Base-by-base conservation (phyloP, 352 stramenopile species). In the Stramenopiles sp. region DNA sequence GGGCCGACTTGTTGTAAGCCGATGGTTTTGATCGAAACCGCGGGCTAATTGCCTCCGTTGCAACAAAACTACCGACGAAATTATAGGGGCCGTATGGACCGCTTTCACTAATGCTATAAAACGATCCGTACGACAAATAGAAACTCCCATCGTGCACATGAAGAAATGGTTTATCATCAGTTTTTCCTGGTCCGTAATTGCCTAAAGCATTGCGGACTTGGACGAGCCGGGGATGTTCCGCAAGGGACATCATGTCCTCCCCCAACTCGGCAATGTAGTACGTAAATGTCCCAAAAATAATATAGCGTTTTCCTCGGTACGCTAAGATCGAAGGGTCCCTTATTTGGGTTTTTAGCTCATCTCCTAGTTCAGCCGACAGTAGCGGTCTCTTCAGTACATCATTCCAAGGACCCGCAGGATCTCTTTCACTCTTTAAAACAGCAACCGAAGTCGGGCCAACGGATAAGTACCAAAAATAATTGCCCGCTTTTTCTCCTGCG, bases 381-480 rank as follows among this genome's bases (percentile, higher is more conserved):
- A 63, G 43, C 43, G 43, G 43, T 25, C 25, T 63, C 43, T 63
- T 63, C 25, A 63, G 25, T 18, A 63, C 43, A 63, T 63, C 43
- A 63, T 63, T 63, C 43, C 43, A 63, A 18, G 43, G 43, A 25
- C 43, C 43, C 25, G 43, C 12, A 63, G 43, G 43, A 63, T 12
- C 12, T 63, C 12, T 63, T 12, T 12, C 12, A 18, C 12, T 18
- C 25, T 63, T 63, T 63, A 63, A 12, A 18, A 63, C 43, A 18
- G 43, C 43, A 63, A 63, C 25, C 25, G 12, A 25, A 63, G 43
- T 63, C 25, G 43, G 43, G 12, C 43, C 43, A 63, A 63, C 25
- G 43, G 43, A 63, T 63, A 63, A 63, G 43, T 63, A 63, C 43
- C 43, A 63, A 63, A 18, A 63, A 25, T 63, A 63, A 63, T 63